phyloP scores from a whole-genome alignment of 768 basidiomycete species.

The Lentinula boryana region DNA sequence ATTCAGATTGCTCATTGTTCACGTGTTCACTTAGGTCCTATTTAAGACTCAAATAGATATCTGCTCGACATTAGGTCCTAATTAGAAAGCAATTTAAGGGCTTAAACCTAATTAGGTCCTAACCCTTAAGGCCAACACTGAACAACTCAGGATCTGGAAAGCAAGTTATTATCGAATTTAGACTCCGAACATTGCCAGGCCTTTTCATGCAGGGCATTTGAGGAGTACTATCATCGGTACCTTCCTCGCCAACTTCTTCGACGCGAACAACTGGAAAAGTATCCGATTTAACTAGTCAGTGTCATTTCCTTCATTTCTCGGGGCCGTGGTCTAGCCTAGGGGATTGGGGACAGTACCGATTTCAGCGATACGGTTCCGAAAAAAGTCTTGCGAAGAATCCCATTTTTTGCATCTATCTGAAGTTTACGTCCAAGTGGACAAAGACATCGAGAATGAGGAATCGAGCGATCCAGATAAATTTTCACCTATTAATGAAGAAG shows the following conservation, averaged over 20 bases:
- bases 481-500: conserved; percentile 9
- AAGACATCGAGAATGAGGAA: not conserved
- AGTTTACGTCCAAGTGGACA: conserved; percentile 33
- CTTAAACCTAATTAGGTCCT: too few species aligned
- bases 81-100: not conserved
- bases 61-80: not conserved
- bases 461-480: conserved; percentile 19
- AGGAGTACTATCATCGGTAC: conserved; percentile 37
- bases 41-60: not conserved
- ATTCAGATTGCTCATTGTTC: too few species aligned
- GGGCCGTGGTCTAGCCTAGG: conserved; percentile 16
- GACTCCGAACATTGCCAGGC: conserved; percentile 39
- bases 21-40: too few species aligned
- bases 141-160: conserved; percentile 28
- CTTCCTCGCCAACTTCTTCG: conserved; percentile 32
- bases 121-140: too few species aligned
- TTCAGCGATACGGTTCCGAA: conserved; percentile 30
- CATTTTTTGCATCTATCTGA: conserved; percentile 35
- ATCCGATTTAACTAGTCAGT: conserved; percentile 29
- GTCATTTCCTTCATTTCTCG: too few species aligned
- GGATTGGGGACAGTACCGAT: conserved; percentile 38
- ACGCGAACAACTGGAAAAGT: conserved; percentile 30
- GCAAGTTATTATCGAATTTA: conserved; percentile 28
- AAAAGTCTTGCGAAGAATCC: conserved; percentile 27
- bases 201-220: conserved; percentile 36